A percentile compares a stretch with the other conserved stretches of the same genome.
Evolutionary conservation across 176 grass and related monocot species (phyloP).

Genomic region (Panicum miliaceum): DNA sequence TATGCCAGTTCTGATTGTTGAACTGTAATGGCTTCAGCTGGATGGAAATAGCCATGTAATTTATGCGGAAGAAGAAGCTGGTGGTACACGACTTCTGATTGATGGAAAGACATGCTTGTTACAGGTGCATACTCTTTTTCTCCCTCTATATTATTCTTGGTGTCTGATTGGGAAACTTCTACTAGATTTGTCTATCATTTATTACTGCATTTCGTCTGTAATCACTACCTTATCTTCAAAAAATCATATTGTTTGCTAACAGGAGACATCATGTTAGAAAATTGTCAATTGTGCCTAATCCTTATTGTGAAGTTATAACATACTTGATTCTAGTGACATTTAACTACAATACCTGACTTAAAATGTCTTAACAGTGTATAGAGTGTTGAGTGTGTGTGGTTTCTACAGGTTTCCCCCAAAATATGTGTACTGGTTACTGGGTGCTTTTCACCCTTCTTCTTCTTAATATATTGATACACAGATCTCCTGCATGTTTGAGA

Average conservation of each 20-base stretch:
- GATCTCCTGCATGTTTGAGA: no score
- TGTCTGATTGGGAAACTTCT: slow-evolving; percentile 4
- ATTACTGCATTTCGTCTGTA: slow-evolving; percentile 13
- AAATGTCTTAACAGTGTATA: no score
- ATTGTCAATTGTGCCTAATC: slow-evolving; percentile 18
- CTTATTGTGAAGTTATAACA: background rate
- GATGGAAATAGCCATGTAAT: slow-evolving; percentile 97
- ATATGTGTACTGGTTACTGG: no score
- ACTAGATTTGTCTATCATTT: slow-evolving; percentile 1
- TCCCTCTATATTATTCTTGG: background rate
- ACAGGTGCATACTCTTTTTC: slow-evolving; percentile 57
- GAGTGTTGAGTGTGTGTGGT: no score
- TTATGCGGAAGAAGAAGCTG: slow-evolving; percentile 96
- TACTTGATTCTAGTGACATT: background rate
- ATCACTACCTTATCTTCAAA: slow-evolving; percentile 19
- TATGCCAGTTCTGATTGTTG: slow-evolving; percentile 24
- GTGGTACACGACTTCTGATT: slow-evolving; percentile 91
- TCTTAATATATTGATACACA: no score
- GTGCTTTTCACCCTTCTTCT: no score
- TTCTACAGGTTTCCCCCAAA: no score
- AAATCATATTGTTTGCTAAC: background rate
- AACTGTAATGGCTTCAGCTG: slow-evolving; percentile 58
- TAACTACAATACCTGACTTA: background rate
- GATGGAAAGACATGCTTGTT: slow-evolving; percentile 94
- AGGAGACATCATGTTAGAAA: background rate